Evolutionary conservation across 164 flowering plant genomes (phyloP), one percentile per base, ranked within the genome.

Genomic region (Echeveria elegans): DNA sequence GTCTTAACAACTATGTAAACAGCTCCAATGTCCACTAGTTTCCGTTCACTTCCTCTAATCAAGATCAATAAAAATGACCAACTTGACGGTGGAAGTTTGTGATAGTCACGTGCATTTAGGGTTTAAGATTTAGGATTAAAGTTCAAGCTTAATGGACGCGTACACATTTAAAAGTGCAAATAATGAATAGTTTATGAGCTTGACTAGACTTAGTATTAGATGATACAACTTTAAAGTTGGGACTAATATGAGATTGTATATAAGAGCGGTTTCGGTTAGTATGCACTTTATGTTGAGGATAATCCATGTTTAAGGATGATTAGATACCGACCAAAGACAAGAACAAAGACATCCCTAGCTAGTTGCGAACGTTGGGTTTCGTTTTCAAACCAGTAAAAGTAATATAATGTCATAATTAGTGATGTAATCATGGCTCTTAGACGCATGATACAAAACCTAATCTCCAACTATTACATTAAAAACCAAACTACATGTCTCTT

Each of bases 11-110:
- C 61, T 56, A 56, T 15, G 32, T 14, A 56, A 56, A 56, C 61
- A 56, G 61, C 61, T 26, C 61, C 61, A 12, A 28, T 28, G 34
- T 56, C 61, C 61, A 29, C 32, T 56, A 56, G 61, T 56, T 56
- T 29, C 58, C 19, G 5, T 23, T 50, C 60, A 53, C 60, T 53
- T 53, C 60, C 9, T 24, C 30, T 23, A 7, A 5, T 11, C 0
- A n/a, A 8, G 12, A 23, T 53, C 24, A 6, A 48, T 48, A n/a
- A 5, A 41, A 41, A 48, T 2, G 11, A 40, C 38, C 38, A 36
- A 36, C 38, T 36, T 5, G 6, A 38, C 12, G 41, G 12, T 14
- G 41, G n/a, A 38, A 8, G 12, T n/a, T n/a, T n/a, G n/a, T n/a
- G n/a, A n/a, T n/a, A n/a, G n/a, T n/a, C 41, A 8, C 41, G 41